Evolutionary conservation across 345 rosid species (phyloP), one percentile per base, ranked within the genome.

Genomic region (Ceriops tagal): DNA sequence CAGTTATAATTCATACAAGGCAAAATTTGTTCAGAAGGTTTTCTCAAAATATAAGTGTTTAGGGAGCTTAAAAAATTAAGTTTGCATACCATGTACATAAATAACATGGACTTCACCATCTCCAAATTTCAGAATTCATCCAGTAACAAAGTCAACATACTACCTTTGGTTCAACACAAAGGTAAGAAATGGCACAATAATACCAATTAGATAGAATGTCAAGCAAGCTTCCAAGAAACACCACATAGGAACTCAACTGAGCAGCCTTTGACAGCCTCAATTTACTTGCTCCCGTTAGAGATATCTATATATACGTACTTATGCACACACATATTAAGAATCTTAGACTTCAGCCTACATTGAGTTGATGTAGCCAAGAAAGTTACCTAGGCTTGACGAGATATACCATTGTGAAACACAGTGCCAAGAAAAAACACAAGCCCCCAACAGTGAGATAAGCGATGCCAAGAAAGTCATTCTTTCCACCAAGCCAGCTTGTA

Each of bases 401-500:
- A 77, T 95, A 95, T 60, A 92, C 83, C 15, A 87, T 56, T 15
- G 92, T 82, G 86, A 92, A 95, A 67, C 88, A 84, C 62, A 92
- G 52, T 34, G 99, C 91, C 89, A 92, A 70, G 67, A 90, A 84
- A 73, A 95, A 87, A 86, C 98, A 90, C 63, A 95, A 37, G 39
- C 93, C 92, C 1, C 99, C 99, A 67, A 95, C 91, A 8, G 93
- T 84, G 64, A 95, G 87, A 80, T 95, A 95, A 58, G 98, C 98
- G 55, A 95, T 90, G 83, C 99, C 99, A 13, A 95, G 93, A 78
- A 95, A 95, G 81, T 92, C 92, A 6, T 92, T 95, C 86, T 86
- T 89, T 76, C 99, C 98, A 69, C 99, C 99, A 59, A 95, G 98
- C 97, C 98, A 95, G 87, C 92, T 92, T 27, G 98, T 80, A 28